phyloP scores from a whole-genome alignment of 345 rosid genomes.

The Raphanus sativus region DNA sequence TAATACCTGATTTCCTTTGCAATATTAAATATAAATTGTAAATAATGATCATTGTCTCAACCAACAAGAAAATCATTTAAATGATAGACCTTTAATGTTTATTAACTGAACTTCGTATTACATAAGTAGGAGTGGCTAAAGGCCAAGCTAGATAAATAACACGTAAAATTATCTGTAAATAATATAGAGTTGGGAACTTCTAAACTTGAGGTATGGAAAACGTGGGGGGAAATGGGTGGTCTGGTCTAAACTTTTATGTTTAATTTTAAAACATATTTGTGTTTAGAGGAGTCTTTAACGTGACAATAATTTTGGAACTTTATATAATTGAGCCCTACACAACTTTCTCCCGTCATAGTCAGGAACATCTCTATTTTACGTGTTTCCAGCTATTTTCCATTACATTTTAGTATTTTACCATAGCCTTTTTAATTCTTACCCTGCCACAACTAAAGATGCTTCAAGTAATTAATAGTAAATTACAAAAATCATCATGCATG shows the following conservation, averaged over 20 bases:
- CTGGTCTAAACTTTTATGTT: slow-evolving; percentile 6
- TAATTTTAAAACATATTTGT: neutral
- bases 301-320: slow-evolving; percentile 23
- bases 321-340: slow-evolving; percentile 20
- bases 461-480: neutral
- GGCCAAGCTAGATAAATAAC: neutral
- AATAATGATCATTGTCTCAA: neutral
- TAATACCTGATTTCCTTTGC: neutral
- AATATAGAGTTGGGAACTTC: neutral
- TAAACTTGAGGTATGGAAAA: neutral
- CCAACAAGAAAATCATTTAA: neutral
- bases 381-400: slow-evolving; percentile 27
- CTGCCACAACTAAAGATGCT: slow-evolving; percentile 1
- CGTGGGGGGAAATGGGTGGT: slow-evolving; percentile 25
- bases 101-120: neutral
- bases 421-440: neutral
- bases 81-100: neutral
- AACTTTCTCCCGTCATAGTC: slow-evolving; percentile 25
- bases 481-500: neutral
- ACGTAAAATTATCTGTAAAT: neutral
- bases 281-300: slow-evolving; percentile 7
- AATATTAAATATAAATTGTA: neutral
- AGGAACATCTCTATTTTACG: slow-evolving; percentile 16
- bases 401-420: slow-evolving; percentile 1
- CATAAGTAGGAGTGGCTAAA: neutral